Evolutionary conservation across 2,329 filamentous ascomycete species (phyloP), one percentile per base, ranked within the genome.

Genomic region (Colletotrichum noveboracense): DNA sequence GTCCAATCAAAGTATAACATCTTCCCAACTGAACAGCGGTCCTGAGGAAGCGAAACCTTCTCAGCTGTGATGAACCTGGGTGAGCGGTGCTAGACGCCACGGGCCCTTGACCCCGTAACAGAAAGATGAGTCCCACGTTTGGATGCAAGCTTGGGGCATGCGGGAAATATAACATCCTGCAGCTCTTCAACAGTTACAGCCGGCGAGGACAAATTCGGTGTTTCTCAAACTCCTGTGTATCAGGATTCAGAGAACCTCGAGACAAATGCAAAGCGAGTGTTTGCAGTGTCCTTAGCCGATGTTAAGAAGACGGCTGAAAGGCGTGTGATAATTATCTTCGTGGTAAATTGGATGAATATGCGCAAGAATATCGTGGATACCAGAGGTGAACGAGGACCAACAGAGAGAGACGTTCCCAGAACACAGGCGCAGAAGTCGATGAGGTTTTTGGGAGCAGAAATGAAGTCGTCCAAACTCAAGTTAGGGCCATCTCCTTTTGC

Each of bases 31-130:
- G 18, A 10, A 2, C 2, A 48, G 43, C 43, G n/a, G 9, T 6
- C 1, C 2, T 21, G n/a, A 48, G 1, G 43, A 0, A 21, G 43
- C 0, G 43, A 21, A 21, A 13, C 0, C 10, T 48, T 1, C 18
- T 16, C 43, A 48, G 0, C n/a, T 1, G 2, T 1, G 43, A 48
- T n/a, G 18, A 21, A 48, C 0, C 10, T 21, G 9, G 18, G n/a
- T 9, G n/a, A n/a, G 43, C 9, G 18, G 18, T 48, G 18, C 0
- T 12, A 21, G 18, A 7, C 9, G n/a, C n/a, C 43, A 1, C 0
- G n/a, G 43, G 10, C 43, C 9, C 5, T 48, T 48, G 10, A 21
- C 43, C 43, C n/a, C 43, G 18, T 21, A 13, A 48, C 43, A 21
- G 6, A 21, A 21, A 48, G n/a, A 21, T 21, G 43, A 21, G 10